Percentiles rank a stretch among this genome's conserved stretches.
Conservation (phyloP, 1,284 basidiomycete species). For the Ceratobasidium sp. region DNA sequence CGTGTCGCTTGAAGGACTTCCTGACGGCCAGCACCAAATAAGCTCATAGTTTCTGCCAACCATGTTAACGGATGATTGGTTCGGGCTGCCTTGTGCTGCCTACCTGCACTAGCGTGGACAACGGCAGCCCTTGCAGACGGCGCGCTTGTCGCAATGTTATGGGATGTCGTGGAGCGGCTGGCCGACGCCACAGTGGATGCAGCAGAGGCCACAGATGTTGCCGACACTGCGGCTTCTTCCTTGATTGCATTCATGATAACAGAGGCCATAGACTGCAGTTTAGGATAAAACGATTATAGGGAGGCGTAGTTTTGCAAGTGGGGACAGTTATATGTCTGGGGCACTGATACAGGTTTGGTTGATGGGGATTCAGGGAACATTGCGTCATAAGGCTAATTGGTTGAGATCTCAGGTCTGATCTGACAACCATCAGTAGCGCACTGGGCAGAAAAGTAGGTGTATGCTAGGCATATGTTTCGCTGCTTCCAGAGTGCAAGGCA, state of each 20-base stretch:
- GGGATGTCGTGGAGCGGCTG: constrained; percentile 16
- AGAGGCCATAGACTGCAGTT: constrained; percentile 11
- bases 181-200: constrained; percentile 22
- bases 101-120: constrained; percentile 17
- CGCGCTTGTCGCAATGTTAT: constrained; percentile 17
- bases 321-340: no score
- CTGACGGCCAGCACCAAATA: constrained; percentile 5
- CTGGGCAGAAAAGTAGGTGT: not conserved
- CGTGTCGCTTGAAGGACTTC: not conserved
- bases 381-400: no score
- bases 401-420: not conserved
- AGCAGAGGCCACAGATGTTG: constrained; percentile 14
- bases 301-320: no score
- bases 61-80: not conserved
- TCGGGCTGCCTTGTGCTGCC: not conserved
- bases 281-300: not conserved
- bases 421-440: not conserved
- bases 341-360: no score
- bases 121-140: constrained; percentile 37
- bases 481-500: not conserved
- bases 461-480: not conserved
- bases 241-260: constrained; percentile 31
- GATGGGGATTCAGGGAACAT: constrained; percentile 9
- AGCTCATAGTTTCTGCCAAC: not conserved
- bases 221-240: constrained; percentile 26